These are phyloP conservation scores for Leccinum olivaceopallidum DNA, from an alignment of 768 basidiomycete genomes.

Conservation along the genomic window DNA sequence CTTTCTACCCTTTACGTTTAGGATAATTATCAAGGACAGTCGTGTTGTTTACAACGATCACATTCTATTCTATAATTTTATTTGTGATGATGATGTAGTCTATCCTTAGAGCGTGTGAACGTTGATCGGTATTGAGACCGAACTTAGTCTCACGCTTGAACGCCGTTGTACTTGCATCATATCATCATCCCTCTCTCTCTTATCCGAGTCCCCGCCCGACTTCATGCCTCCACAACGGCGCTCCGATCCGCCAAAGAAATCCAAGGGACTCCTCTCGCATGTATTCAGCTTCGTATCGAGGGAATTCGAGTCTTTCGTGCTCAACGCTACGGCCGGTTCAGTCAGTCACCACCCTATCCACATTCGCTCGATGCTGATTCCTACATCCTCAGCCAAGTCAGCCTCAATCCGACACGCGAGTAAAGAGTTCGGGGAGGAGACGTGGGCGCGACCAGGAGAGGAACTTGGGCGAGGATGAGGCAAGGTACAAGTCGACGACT, in stretches of 20 bases:
- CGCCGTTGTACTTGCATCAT: conserved; percentile 7
- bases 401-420: conserved; percentile 11
- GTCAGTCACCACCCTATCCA: conserved; percentile 13
- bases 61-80: conserved; percentile 9
- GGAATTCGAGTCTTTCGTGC: conserved; percentile 71
- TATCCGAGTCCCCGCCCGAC: neutral
- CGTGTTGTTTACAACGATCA: conserved; percentile 12
- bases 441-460: conserved; percentile 11
- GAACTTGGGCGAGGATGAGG: conserved; percentile 17
- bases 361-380: conserved; percentile 7
- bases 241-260: conserved; percentile 4
- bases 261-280: conserved; percentile 54
- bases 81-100: conserved; percentile 11
- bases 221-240: conserved; percentile 13
- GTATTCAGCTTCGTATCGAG: conserved; percentile 70
- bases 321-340: conserved; percentile 52
- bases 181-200: neutral
- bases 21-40: conserved; percentile 15
- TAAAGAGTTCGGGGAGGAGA: conserved; percentile 11
- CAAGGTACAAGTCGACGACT: conserved; percentile 6
- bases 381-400: conserved; percentile 18
- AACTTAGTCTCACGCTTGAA: conserved; percentile 20
- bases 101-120: conserved; percentile 1
- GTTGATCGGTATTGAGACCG: conserved; percentile 13
- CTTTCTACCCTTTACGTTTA: conserved; percentile 7